These are phyloP conservation scores for Cenchrus americanus DNA, from an alignment of 176 grass and related monocot genomes.

Conservation along the genomic window DNA sequence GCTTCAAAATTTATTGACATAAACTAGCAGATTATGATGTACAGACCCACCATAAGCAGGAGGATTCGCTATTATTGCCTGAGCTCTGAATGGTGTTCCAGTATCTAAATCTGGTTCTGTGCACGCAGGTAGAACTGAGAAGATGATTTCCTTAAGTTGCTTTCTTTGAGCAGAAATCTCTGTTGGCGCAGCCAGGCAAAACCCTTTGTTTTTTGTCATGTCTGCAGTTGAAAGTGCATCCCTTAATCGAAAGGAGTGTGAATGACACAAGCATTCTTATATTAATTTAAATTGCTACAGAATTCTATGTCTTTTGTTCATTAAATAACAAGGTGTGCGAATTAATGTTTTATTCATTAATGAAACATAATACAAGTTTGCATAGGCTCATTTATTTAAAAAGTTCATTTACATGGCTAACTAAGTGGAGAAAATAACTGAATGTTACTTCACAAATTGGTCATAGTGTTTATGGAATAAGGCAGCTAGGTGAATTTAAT, in stretches of 20 bases:
- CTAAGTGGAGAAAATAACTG: constrained; percentile 33
- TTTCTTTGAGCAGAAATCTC: constrained; percentile 94
- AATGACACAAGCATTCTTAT: constrained; percentile 26
- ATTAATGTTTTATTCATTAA: constrained; percentile 12
- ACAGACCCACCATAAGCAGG: constrained; percentile 84
- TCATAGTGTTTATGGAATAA: constrained; percentile 3
- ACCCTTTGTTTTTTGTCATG: constrained; percentile 97
- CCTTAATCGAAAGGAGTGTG: constrained; percentile 23
- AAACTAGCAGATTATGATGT: constrained; percentile 41
- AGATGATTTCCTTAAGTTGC: constrained; percentile 96
- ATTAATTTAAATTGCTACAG: constrained; percentile 1
- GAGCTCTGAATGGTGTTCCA: constrained; percentile 79
- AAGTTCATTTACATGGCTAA: constrained; percentile 1
- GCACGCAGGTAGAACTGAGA: constrained; percentile 93
- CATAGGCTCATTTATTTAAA: constrained; percentile 9
- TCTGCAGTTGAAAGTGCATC: constrained; percentile 58
- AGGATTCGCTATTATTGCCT: constrained; percentile 98
- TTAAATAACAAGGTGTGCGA: not conserved
- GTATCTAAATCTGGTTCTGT: constrained; percentile 96
- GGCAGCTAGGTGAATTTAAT: not conserved
- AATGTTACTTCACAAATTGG: constrained; percentile 4
- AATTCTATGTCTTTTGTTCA: constrained; percentile 2
- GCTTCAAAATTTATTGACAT: not conserved
- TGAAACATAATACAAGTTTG: not conserved
- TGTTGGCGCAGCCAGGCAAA: constrained; percentile 72